A percentile compares a stretch with the other conserved stretches of the same genome.
These are phyloP conservation scores for Arxiozyma slooffiae DNA, from an alignment of 1,139 yeast genomes.

Conservation along the genomic window DNA sequence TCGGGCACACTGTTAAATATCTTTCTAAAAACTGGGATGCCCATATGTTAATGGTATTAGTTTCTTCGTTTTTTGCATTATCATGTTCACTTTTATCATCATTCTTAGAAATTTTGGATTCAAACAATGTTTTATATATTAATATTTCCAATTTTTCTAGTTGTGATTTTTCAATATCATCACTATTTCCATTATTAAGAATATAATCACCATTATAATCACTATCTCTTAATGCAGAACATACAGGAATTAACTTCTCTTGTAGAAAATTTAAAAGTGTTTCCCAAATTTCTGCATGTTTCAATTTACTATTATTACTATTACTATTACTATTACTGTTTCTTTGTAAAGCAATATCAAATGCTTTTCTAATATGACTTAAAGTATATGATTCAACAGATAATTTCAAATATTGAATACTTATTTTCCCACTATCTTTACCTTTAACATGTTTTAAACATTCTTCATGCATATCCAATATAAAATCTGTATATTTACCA, in stretches of 20 bases:
- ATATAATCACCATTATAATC: conserved; percentile 10
- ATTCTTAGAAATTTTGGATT: background rate
- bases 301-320: conserved; percentile 33
- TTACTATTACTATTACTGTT: conserved; percentile 19
- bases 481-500: conserved; percentile 2
- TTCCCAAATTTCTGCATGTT: conserved; percentile 57
- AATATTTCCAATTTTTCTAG: conserved; percentile 14
- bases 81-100: background rate
- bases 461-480: conserved; percentile 37
- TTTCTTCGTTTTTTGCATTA: background rate
- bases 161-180: conserved; percentile 6
- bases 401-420: conserved; percentile 48
- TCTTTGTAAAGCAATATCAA: conserved; percentile 44
- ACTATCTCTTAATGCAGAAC: conserved; percentile 33
- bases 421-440: conserved; percentile 38
- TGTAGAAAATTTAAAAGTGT: conserved; percentile 35
- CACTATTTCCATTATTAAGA: background rate
- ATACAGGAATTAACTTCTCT: conserved; percentile 34
- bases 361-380: conserved; percentile 38
- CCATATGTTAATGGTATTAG: conserved; percentile 16
- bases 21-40: conserved; percentile 26
- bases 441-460: conserved; percentile 38
- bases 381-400: conserved; percentile 35
- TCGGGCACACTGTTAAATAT: conserved; percentile 17
- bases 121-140: conserved; percentile 12